Conservation (phyloP, 2,329 filamentous ascomycete species). For the Monosporascus sp. region DNA sequence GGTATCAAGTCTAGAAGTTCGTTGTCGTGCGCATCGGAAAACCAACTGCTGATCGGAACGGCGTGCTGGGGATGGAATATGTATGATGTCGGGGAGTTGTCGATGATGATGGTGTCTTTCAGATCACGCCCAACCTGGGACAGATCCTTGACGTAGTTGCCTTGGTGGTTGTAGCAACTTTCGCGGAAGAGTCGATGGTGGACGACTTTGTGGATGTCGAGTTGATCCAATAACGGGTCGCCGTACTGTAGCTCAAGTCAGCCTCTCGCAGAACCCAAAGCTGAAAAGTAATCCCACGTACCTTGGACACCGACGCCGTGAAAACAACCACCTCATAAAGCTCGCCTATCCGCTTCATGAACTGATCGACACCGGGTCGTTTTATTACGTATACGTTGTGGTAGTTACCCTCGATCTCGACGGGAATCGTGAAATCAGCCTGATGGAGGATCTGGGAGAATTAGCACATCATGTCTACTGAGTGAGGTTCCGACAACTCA, state of each 20-base stretch:
- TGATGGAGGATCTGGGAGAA: slow-evolving; percentile 80
- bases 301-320: slow-evolving; percentile 96
- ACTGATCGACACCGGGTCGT: slow-evolving; percentile 94
- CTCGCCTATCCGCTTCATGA: slow-evolving; percentile 98
- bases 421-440: slow-evolving; percentile 97
- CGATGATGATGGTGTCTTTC: slow-evolving; percentile 97
- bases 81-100: slow-evolving; percentile 98
- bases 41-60: slow-evolving; percentile 99
- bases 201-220: slow-evolving; percentile 95
- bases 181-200: slow-evolving; percentile 96
- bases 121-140: slow-evolving; percentile 95
- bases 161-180: slow-evolving; percentile 98
- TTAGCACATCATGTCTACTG: slow-evolving; percentile 1
- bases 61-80: slow-evolving; percentile 99
- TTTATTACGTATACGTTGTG: slow-evolving; percentile 99
- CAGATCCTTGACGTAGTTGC: slow-evolving; percentile 98
- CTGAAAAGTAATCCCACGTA: slow-evolving; percentile 34
- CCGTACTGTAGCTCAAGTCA: slow-evolving; percentile 62
- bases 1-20: slow-evolving; percentile 96
- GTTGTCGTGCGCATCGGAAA: slow-evolving; percentile 98
- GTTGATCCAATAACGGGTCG: slow-evolving; percentile 89
- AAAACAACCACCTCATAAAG: slow-evolving; percentile 98
- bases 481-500: slow-evolving; percentile 32
- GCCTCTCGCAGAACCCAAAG: neutral
- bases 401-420: slow-evolving; percentile 97